These are phyloP conservation scores for Bodo saltans DNA, from an alignment of 78 protist genomes.

Conservation along the genomic window DNA sequence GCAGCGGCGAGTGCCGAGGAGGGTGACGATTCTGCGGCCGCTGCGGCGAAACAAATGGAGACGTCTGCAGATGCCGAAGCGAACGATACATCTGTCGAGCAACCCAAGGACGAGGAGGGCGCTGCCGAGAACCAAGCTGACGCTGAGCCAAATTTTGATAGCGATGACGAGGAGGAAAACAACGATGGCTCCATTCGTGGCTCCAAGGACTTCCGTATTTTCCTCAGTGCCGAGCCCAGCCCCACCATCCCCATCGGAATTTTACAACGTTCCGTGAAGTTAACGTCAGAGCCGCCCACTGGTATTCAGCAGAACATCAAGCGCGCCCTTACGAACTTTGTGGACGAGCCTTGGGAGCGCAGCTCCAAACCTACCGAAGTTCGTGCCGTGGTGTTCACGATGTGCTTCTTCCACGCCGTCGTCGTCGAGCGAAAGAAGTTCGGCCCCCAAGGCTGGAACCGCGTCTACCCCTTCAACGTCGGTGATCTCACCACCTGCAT, in stretches of 20 bases:
- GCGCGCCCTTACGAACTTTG: conserved; percentile 56
- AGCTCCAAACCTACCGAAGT: conserved; percentile 57
- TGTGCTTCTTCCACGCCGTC: conserved; percentile 83
- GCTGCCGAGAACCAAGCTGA: neutral
- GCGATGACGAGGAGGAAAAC: neutral
- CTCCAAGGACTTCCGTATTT: conserved; percentile 60
- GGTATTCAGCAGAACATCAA: conserved; percentile 59
- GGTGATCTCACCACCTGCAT: conserved; percentile 76
- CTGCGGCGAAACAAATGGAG: neutral
- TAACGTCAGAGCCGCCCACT: conserved; percentile 86
- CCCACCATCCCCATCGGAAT: conserved; percentile 57
- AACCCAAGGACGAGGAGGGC: conserved; percentile 9
- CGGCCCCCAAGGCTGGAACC: conserved; percentile 87
- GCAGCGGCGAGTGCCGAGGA: neutral
- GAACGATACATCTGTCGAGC: neutral
- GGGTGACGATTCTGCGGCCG: neutral
- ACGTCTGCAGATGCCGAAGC: neutral
- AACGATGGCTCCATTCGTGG: neutral
- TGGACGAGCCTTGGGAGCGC: conserved; percentile 43
- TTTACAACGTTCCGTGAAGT: conserved; percentile 70
- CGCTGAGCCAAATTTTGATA: neutral
- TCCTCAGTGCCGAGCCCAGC: conserved; percentile 70
- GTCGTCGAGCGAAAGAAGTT: conserved; percentile 84
- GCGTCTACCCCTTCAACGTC: conserved; percentile 71
- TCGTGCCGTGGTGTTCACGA: conserved; percentile 63